phyloP scores from a whole-genome alignment of 2,329 filamentous ascomycete species.

The Fusarium nodosum region DNA sequence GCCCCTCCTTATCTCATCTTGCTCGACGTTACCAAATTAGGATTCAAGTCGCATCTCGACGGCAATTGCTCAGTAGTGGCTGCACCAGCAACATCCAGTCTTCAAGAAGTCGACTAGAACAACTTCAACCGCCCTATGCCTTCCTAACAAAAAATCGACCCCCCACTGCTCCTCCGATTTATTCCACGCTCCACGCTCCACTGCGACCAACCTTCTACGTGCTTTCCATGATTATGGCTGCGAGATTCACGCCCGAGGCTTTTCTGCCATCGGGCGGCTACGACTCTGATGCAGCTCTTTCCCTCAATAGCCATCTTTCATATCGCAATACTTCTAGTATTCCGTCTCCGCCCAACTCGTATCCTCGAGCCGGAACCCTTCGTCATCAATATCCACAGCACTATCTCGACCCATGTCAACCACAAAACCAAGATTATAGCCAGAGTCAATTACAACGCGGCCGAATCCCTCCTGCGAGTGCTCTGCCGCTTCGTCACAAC shows the following conservation, averaged over 20 bases:
- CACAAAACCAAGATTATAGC: constrained; percentile 36
- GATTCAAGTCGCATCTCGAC: constrained; percentile 6
- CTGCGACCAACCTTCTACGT: constrained; percentile 23
- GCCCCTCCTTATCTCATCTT: constrained; percentile 6
- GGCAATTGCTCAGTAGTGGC: constrained; percentile 17
- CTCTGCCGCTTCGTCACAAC: constrained; percentile 36
- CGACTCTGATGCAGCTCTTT: constrained; percentile 41
- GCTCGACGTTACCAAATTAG: neutral
- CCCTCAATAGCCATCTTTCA: constrained; percentile 37
- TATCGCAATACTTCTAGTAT: constrained; percentile 35
- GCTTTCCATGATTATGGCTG: constrained; percentile 44
- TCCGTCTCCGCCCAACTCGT: constrained; percentile 39
- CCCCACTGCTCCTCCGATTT: constrained; percentile 33
- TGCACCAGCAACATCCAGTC: constrained; percentile 10
- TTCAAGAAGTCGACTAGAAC: constrained; percentile 28
- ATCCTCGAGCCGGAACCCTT: constrained; percentile 40
- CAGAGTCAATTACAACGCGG: constrained; percentile 38
- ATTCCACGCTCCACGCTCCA: constrained; percentile 38
- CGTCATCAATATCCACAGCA: constrained; percentile 45
- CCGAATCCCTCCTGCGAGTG: constrained; percentile 45
- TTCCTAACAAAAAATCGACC: constrained; percentile 40
- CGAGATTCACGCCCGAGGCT: constrained; percentile 47
- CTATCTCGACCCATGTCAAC: constrained; percentile 39
- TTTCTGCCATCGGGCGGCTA: constrained; percentile 50
- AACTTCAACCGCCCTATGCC: constrained; percentile 35